Evolutionary conservation across 2,329 filamentous ascomycete species (phyloP).

Genomic region (Cercospora sp.): DNA sequence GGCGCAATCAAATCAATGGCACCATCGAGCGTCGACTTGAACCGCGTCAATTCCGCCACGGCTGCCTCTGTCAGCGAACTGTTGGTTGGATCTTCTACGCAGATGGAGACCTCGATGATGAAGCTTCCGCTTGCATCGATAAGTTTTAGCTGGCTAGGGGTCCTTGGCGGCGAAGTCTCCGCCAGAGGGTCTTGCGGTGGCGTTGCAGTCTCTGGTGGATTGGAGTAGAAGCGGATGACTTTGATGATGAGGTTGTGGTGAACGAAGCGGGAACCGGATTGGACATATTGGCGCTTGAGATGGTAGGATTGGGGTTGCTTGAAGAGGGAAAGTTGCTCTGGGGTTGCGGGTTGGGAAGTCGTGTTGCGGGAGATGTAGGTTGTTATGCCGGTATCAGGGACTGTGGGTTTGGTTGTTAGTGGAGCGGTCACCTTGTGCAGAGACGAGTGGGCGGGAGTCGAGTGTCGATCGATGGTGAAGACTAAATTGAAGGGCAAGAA

Average conservation of each 20-base stretch:
- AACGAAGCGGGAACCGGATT: constrained; percentile 59
- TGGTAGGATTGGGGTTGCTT: constrained; percentile 25
- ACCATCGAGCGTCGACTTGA: constrained; percentile 58
- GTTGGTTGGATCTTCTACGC: constrained; percentile 57
- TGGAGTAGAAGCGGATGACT: constrained; percentile 49
- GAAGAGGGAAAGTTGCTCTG: constrained; percentile 44
- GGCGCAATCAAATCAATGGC: constrained; percentile 58
- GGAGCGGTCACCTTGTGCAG: neutral
- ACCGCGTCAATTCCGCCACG: constrained; percentile 54
- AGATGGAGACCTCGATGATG: constrained; percentile 58
- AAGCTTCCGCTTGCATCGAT: constrained; percentile 60
- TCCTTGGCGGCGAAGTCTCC: constrained; percentile 37
- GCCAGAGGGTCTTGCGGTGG: constrained; percentile 31
- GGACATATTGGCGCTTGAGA: constrained; percentile 53
- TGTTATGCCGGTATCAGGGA: constrained; percentile 53
- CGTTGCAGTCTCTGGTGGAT: constrained; percentile 13
- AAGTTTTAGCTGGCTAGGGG: constrained; percentile 48
- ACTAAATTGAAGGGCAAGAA: neutral
- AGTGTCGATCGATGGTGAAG: neutral
- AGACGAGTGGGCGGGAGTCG: neutral
- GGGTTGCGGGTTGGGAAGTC: constrained; percentile 49
- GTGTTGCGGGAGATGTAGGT: constrained; percentile 56
- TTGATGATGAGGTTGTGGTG: constrained; percentile 58
- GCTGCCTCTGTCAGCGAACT: constrained; percentile 56
- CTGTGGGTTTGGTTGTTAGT: neutral